Percentiles rank a stretch among this genome's conserved stretches.
These are phyloP conservation scores for Kwoniella dendrophila DNA, from an alignment of 768 basidiomycete genomes.

Conservation along the genomic window DNA sequence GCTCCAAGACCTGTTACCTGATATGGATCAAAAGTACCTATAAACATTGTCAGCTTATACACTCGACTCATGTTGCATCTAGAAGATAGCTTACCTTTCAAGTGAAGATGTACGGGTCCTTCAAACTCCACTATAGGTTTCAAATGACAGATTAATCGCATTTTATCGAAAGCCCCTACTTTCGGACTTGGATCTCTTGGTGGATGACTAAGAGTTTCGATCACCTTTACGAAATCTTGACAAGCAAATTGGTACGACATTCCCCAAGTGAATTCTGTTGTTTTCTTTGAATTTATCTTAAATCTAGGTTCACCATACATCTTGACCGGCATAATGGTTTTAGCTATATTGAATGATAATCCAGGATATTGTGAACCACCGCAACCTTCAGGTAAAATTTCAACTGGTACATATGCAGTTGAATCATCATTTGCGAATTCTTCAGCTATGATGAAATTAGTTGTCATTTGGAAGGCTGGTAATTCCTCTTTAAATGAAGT, in stretches of 20 bases:
- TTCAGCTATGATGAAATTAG: slow-evolving; percentile 78
- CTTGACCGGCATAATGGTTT: slow-evolving; percentile 94
- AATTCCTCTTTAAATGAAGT: slow-evolving; percentile 37
- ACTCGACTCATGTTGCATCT: neutral
- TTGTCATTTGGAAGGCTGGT: slow-evolving; percentile 66
- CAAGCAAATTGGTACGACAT: slow-evolving; percentile 82
- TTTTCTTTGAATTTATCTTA: slow-evolving; percentile 65
- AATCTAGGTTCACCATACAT: slow-evolving; percentile 79
- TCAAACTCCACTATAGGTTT: slow-evolving; percentile 68
- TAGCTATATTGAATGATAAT: slow-evolving; percentile 71
- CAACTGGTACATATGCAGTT: slow-evolving; percentile 71
- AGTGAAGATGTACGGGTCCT: slow-evolving; percentile 69
- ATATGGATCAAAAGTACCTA: slow-evolving; percentile 83
- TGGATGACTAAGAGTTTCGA: slow-evolving; percentile 77
- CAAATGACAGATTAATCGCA: slow-evolving; percentile 76
- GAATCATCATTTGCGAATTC: slow-evolving; percentile 73
- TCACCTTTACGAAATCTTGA: slow-evolving; percentile 78
- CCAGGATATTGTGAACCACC: slow-evolving; percentile 62
- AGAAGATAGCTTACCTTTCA: slow-evolving; percentile 68
- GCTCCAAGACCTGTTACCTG: slow-evolving; percentile 69
- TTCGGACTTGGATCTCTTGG: slow-evolving; percentile 78
- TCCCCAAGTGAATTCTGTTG: slow-evolving; percentile 83
- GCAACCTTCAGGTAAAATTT: slow-evolving; percentile 64
- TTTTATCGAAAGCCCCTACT: slow-evolving; percentile 95
- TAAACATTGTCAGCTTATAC: slow-evolving; percentile 1